A percentile compares a stretch with the other conserved stretches of the same genome.
phyloP scores from a whole-genome alignment of 2,329 filamentous ascomycete species.

The Diplodia sapinea region DNA sequence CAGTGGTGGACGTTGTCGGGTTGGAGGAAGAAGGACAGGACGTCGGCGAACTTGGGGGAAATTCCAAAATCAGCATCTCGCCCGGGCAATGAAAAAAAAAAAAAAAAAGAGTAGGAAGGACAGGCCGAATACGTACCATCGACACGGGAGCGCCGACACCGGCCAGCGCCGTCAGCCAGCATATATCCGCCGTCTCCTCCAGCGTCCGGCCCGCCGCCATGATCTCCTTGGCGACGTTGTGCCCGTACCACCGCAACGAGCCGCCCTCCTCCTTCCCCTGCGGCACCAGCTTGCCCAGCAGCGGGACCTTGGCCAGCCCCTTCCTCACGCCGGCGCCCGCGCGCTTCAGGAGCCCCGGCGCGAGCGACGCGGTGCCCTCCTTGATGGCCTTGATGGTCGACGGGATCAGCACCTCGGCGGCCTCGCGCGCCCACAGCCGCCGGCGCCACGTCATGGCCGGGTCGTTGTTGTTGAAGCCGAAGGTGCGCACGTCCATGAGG shows the following conservation, averaged over 20 bases:
- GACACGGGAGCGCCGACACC: conserved; percentile 26
- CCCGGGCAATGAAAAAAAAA: neutral
- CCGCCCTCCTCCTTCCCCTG: neutral
- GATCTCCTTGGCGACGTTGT: conserved; percentile 21
- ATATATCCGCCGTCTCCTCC: conserved; percentile 26
- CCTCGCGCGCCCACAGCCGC: conserved; percentile 52
- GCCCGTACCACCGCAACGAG: conserved; percentile 27
- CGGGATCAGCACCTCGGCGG: conserved; percentile 44
- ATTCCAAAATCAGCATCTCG: neutral
- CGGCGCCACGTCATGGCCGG: conserved; percentile 56
- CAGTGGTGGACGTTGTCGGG: conserved; percentile 24
- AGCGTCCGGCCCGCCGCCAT: conserved; percentile 21
- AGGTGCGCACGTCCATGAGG: conserved; percentile 54
- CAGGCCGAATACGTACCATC: conserved; percentile 14
- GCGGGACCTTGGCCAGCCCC: neutral
- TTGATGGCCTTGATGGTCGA: conserved; percentile 12
- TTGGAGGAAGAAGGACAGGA: conserved; percentile 24
- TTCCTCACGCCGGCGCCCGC: neutral
- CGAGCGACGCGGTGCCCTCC: neutral
- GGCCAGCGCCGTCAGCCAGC: conserved; percentile 29
- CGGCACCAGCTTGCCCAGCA: neutral
- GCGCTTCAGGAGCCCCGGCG: neutral
- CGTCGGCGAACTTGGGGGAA: conserved; percentile 10
- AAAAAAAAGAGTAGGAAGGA: neutral
- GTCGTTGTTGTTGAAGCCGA: conserved; percentile 57